Evolutionary conservation across 2,329 filamentous ascomycete species (phyloP).

Genomic region (Stagonosporopsis vannaccii): DNA sequence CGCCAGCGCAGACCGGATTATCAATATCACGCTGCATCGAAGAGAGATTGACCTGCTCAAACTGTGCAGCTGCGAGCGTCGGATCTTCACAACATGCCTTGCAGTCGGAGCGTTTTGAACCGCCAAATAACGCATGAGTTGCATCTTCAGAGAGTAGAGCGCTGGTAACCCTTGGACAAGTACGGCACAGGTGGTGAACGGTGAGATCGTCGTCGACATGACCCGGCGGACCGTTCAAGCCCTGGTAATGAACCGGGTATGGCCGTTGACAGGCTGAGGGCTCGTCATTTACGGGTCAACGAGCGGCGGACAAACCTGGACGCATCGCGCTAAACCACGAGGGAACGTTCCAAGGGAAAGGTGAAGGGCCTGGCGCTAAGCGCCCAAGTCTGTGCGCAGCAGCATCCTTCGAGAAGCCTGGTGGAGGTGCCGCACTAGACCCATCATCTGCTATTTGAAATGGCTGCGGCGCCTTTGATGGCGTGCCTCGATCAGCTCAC

Average conservation of each 20-base stretch:
- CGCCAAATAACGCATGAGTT: not conserved
- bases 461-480: conserved; percentile 26
- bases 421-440: conserved; percentile 46
- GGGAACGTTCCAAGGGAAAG: conserved; percentile 25
- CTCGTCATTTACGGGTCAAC: conserved; percentile 44
- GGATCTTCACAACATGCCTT: conserved; percentile 2
- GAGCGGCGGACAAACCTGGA: conserved; percentile 29
- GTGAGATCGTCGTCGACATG: conserved; percentile 25
- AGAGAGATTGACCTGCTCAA: conserved; percentile 33
- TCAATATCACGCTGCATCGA: conserved; percentile 39
- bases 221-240: conserved; percentile 46
- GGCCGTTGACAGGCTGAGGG: conserved; percentile 35
- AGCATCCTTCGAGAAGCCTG: conserved; percentile 32
- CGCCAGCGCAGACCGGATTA: conserved; percentile 38
- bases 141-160: not conserved
- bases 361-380: conserved; percentile 39
- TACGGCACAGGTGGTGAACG: conserved; percentile 6
- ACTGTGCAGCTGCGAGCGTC: conserved; percentile 12
- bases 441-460: conserved; percentile 33
- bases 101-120: not conserved
- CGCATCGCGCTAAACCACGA: conserved; percentile 28
- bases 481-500: conserved; percentile 21
- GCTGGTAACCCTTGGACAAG: not conserved
- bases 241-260: conserved; percentile 45
- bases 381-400: conserved; percentile 31